These are phyloP conservation scores for Asterophora parasitica DNA, from an alignment of 768 basidiomycete genomes.

Conservation along the genomic window DNA sequence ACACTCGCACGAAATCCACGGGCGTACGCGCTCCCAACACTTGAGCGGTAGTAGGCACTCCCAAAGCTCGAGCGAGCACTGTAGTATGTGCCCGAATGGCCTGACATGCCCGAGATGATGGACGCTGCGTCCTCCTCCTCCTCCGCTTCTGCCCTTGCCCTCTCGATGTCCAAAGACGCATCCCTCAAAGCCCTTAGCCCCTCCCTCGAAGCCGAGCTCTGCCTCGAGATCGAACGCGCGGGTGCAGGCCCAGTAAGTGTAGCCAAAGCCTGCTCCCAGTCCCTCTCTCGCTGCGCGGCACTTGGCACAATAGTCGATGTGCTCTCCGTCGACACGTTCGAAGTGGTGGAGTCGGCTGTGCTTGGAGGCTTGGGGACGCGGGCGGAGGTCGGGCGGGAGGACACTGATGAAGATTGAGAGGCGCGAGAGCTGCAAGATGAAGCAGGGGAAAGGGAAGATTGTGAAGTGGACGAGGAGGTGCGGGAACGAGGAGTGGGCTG, in stretches of 20 bases:
- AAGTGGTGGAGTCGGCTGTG: slow-evolving; percentile 7
- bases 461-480: background rate
- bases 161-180: background rate
- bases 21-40: slow-evolving; percentile 3
- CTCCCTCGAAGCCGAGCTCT: too few relatives aligned
- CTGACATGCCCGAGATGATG: background rate
- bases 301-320: slow-evolving; percentile 6
- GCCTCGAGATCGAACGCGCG: too few relatives aligned
- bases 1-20: slow-evolving; percentile 4
- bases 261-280: slow-evolving; percentile 1
- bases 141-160: background rate
- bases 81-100: slow-evolving; percentile 10
- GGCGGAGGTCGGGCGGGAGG: background rate
- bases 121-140: background rate
- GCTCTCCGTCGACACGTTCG: slow-evolving; percentile 1
- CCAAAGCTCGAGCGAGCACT: slow-evolving; percentile 11
- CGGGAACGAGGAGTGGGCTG: too few relatives aligned
- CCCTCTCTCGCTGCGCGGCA: background rate
- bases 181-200: too few relatives aligned
- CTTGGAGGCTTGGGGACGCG: slow-evolving; percentile 1
- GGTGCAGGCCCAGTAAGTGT: background rate
- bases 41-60: too few relatives aligned
- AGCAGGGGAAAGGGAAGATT: background rate
- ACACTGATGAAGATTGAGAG: background rate
- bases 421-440: background rate